These are phyloP conservation scores for Kandelia obovata DNA, from an alignment of 345 rosid species.

Conservation along the genomic window DNA sequence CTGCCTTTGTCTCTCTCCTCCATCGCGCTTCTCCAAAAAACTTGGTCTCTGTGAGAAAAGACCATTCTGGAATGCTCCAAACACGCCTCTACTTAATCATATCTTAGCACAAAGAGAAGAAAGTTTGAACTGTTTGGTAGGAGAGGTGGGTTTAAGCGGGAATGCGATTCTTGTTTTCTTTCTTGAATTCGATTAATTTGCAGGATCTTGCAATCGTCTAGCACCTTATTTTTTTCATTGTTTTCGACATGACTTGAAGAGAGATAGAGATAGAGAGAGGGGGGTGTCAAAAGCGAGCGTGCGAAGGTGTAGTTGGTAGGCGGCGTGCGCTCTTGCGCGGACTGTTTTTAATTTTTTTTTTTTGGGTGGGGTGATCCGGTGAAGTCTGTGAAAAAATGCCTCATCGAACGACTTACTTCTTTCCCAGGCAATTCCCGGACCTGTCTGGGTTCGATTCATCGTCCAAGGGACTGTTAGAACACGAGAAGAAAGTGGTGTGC, in stretches of 20 bases:
- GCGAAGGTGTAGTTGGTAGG: not conserved
- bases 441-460: slow-evolving; percentile 57
- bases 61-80: not conserved
- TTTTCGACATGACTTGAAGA: not conserved
- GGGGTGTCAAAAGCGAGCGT: not conserved
- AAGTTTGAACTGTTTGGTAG: too few species aligned
- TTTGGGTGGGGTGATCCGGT: not conserved
- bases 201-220: slow-evolving; percentile 3
- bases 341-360: too few species aligned
- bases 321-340: not conserved
- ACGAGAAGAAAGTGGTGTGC: slow-evolving; percentile 43
- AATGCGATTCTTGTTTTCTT: slow-evolving; percentile 1
- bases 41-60: not conserved
- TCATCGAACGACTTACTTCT: slow-evolving; percentile 94
- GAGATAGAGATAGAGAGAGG: slow-evolving; percentile 4
- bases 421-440: slow-evolving; percentile 95
- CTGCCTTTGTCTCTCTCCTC: not conserved
- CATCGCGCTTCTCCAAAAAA: not conserved
- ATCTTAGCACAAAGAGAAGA: too few species aligned
- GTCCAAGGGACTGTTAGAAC: slow-evolving; percentile 39
- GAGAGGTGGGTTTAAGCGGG: not conserved
- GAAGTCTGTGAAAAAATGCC: slow-evolving; percentile 54
- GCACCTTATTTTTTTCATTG: not conserved
- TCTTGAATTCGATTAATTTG: slow-evolving; percentile 8
- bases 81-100: not conserved